Conservation (phyloP, 2,329 filamentous ascomycete genomes). For the Trichophyton rubrum region DNA sequence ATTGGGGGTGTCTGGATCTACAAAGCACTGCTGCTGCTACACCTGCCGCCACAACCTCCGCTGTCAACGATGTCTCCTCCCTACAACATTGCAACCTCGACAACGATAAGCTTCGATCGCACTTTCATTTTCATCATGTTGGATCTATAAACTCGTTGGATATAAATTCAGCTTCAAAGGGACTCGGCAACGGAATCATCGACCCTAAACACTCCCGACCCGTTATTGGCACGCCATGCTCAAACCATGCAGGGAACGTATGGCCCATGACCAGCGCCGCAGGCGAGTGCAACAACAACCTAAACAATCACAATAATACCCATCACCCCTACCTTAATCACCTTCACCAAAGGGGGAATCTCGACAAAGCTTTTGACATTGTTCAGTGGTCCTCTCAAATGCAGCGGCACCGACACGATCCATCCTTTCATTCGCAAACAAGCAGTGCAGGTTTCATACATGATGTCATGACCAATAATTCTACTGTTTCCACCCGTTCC, state of each 20-base stretch:
- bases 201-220: not conserved
- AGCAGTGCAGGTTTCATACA: not conserved
- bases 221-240: not conserved
- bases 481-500: conserved; percentile 7
- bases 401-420: conserved; percentile 1
- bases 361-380: not conserved
- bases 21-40: not conserved
- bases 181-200: not conserved
- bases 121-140: not conserved
- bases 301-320: not conserved
- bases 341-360: not conserved
- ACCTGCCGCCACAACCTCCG: not conserved
- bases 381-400: not conserved
- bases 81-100: not conserved
- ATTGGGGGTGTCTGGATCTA: conserved; percentile 9
- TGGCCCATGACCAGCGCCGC: conserved; percentile 5
- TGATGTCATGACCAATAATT: not conserved
- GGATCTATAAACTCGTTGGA: not conserved
- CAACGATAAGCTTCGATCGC: not conserved
- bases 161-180: not conserved
- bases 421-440: not conserved
- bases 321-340: not conserved
- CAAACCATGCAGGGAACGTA: conserved; percentile 3
- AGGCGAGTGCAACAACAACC: not conserved
- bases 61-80: conserved; percentile 1